A percentile compares a stretch with the other conserved stretches of the same genome.
Evolutionary conservation across 345 rosid species (phyloP).

Genomic region (Zanthoxylum bungeanum): DNA sequence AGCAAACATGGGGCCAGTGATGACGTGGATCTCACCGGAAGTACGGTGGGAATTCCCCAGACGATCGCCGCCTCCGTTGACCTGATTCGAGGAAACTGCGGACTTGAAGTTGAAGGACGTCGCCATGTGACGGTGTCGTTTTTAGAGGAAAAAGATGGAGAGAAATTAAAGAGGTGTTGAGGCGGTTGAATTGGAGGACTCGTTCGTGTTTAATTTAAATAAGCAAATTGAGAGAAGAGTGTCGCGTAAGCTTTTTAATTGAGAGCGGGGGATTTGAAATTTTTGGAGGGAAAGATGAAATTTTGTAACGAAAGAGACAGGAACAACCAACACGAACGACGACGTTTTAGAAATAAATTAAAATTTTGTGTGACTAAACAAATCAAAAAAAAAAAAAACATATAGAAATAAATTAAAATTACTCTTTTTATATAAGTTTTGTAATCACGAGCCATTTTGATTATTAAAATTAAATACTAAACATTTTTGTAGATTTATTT

Average conservation of each 20-base stretch:
- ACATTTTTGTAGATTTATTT: not conserved
- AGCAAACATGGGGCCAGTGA: conserved; percentile 88
- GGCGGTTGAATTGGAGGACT: not conserved
- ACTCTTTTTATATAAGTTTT: too few species aligned
- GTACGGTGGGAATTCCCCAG: conserved; percentile 7
- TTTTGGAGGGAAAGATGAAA: conserved; percentile 25
- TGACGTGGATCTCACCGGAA: conserved; percentile 76
- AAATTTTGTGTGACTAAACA: too few species aligned
- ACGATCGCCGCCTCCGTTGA: conserved; percentile 11
- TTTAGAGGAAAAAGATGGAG: not conserved
- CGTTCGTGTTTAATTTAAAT: not conserved
- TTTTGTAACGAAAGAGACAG: not conserved
- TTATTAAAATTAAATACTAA: too few species aligned
- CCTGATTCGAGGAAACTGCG: conserved; percentile 18
- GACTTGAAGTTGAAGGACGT: conserved; percentile 36
- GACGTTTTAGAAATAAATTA: not conserved
- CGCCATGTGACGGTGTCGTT: conserved; percentile 26
- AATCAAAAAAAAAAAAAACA: too few species aligned
- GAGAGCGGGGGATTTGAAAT: not conserved
- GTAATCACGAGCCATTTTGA: too few species aligned
- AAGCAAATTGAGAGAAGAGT: not conserved
- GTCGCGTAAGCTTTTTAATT: not conserved
- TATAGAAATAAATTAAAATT: too few species aligned
- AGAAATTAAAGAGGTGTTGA: not conserved
- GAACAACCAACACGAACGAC: too few species aligned